A percentile compares a stretch with the other conserved stretches of the same genome.
phyloP scores from a whole-genome alignment of 495 filamentous ascomycete genomes.

The Entonaema liquescens region DNA sequence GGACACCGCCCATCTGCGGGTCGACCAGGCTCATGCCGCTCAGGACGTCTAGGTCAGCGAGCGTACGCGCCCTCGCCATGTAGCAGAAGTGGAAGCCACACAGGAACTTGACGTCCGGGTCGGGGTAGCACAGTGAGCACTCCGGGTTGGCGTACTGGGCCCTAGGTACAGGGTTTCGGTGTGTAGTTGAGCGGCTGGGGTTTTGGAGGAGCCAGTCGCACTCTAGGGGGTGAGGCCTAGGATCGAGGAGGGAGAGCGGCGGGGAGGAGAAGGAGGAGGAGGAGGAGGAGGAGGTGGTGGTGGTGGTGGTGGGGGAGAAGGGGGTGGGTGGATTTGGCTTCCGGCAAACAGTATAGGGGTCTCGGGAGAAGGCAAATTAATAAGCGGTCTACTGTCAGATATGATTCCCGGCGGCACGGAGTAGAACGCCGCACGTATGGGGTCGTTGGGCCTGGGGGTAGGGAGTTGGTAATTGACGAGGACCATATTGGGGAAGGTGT shows the following conservation, averaged over 20 bases:
- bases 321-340: no score
- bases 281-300: no score
- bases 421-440: not conserved
- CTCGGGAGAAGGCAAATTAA: not conserved
- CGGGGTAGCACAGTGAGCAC: not conserved
- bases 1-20: not conserved
- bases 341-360: no score
- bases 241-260: no score
- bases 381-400: not conserved
- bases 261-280: not conserved
- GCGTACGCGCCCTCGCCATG: not conserved
- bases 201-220: not conserved
- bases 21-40: not conserved
- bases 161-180: no score
- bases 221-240: no score
- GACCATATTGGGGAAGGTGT: no score
- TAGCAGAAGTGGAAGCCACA: slow-evolving; percentile 13
- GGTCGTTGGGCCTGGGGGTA: not conserved
- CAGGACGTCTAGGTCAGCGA: not conserved
- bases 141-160: not conserved
- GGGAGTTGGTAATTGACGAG: not conserved
- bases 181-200: no score
- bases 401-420: not conserved
- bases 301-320: no score
- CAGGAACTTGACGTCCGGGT: not conserved